A percentile compares a stretch with the other conserved stretches of the same genome.
Evolutionary conservation across 345 rosid species (phyloP).

Genomic region (Salix caprea): DNA sequence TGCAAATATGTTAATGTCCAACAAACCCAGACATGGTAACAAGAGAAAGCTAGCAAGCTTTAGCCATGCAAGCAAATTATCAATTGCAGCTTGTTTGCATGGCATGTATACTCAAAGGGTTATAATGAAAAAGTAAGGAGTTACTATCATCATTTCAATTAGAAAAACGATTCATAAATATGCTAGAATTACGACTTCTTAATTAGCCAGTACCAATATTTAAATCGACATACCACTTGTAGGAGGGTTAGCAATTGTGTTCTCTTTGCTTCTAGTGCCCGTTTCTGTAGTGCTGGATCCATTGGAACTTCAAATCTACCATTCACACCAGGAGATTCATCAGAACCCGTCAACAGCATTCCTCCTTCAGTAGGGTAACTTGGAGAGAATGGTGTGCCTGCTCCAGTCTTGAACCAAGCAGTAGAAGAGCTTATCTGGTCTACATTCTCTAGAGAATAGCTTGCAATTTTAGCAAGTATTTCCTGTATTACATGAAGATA

Average conservation of each 20-base stretch:
- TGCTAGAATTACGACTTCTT: not conserved
- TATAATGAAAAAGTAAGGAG: not conserved
- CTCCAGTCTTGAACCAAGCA: conserved; percentile 23
- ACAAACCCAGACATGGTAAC: not conserved
- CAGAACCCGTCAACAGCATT: conserved; percentile 3
- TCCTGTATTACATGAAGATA: conserved; percentile 75
- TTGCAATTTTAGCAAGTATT: conserved; percentile 75
- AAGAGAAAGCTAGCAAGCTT: not conserved
- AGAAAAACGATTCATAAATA: not conserved
- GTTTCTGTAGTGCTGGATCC: conserved; percentile 26
- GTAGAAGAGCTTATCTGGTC: conserved; percentile 35
- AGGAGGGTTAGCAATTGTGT: conserved; percentile 60
- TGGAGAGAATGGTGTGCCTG: conserved; percentile 20
- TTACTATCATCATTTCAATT: not conserved
- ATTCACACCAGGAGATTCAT: conserved; percentile 29
- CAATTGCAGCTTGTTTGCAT: not conserved
- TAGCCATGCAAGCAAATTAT: not conserved
- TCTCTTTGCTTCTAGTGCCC: conserved; percentile 50
- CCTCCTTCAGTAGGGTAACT: conserved; percentile 18
- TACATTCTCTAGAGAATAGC: conserved; percentile 57
- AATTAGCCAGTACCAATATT: not conserved
- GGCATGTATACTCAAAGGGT: not conserved
- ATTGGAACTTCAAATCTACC: conserved; percentile 18
- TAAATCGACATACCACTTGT: conserved; percentile 56
- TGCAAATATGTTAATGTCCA: not conserved